Evolutionary conservation across 192 early-diverging fungal genomes (phyloP), one percentile per base, ranked within the genome.

Genomic region (Entomortierella beljakovae): DNA sequence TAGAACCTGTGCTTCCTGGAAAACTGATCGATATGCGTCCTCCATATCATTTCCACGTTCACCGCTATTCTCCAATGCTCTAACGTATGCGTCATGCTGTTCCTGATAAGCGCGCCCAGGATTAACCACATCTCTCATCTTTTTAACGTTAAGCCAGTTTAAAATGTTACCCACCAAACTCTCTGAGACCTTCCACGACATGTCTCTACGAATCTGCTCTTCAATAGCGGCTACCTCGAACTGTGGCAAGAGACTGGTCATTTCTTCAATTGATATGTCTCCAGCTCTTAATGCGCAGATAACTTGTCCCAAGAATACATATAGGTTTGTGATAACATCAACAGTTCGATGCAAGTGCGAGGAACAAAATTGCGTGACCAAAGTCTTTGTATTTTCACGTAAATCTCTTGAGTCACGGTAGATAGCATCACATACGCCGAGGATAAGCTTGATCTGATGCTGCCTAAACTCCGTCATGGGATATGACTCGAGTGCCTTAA

Each of bases 361-460:
- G 0, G 29, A 42, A 32, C 68, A 64, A 25, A 60, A 84, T 32
- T 76, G 62, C 54, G 71, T 46, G 23, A 84, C 70, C 62, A 81
- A 33, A 6, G 34, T 52, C 37, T 70, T 81, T n/a, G 80, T 84
- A 22, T 53, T 61, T 20, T 84, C 73, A 40, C 79, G 80, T 13
- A 84, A 46, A 2, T 15, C 57, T 2, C n/a, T 64, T 20, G 82
- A 76, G 42, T 60, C 49, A 33, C 35, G 46, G 61, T 84, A 84
- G 51, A 84, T 84, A 20, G 73, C 73, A 61, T 84, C 82, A 40
- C 82, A 84, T n/a, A 80, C 81, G 33, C 81, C 69, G 15, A 84
- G 68, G 32, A 84, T 79, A 38, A 81, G 59, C 34, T 64, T 52
- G 46, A 80, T 63, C 54, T 84, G 82, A n/a, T 57, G 50, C 59